Percentiles rank a stretch among this genome's conserved stretches.
Conservation (phyloP, 2,329 filamentous ascomycete genomes). For the Pseudodiploospora longispora region DNA sequence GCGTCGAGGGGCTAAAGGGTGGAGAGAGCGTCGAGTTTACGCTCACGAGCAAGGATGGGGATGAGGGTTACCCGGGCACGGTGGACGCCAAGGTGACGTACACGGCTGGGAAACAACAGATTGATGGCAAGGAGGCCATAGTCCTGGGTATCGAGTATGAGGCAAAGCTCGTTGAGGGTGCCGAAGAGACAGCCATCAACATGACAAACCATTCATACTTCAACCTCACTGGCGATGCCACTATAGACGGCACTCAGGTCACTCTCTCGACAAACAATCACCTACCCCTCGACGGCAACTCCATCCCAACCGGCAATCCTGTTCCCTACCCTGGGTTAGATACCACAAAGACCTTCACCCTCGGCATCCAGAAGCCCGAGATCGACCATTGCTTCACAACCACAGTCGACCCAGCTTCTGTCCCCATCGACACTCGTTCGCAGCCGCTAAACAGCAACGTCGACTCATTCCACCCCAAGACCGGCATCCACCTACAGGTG, state of each 20-base stretch:
- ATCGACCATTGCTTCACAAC: constrained; percentile 90
- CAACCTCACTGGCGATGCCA: constrained; percentile 48
- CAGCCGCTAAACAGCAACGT: constrained; percentile 59
- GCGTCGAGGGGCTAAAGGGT: constrained; percentile 45
- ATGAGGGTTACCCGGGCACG: constrained; percentile 84
- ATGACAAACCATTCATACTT: constrained; percentile 93
- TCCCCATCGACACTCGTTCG: constrained; percentile 59
- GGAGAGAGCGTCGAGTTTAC: constrained; percentile 61
- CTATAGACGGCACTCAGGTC: constrained; percentile 52
- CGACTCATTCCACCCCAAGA: constrained; percentile 63
- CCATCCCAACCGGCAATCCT: constrained; percentile 67
- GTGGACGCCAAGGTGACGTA: constrained; percentile 74
- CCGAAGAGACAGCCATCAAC: constrained; percentile 85
- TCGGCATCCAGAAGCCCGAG: constrained; percentile 62
- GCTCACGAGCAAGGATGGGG: constrained; percentile 65
- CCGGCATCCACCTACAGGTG: constrained; percentile 75
- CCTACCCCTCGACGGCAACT: constrained; percentile 63
- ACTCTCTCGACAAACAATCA: constrained; percentile 59
- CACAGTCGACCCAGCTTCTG: constrained; percentile 49
- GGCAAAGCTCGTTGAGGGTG: constrained; percentile 68
- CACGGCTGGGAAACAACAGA: constrained; percentile 59
- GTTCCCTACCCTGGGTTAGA: constrained; percentile 56
- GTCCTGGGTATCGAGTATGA: constrained; percentile 85
- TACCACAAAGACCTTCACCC: constrained; percentile 59
- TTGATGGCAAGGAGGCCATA: constrained; percentile 54